Conservation (phyloP, 768 basidiomycete species). For the Neoboletus subvelutipes region DNA sequence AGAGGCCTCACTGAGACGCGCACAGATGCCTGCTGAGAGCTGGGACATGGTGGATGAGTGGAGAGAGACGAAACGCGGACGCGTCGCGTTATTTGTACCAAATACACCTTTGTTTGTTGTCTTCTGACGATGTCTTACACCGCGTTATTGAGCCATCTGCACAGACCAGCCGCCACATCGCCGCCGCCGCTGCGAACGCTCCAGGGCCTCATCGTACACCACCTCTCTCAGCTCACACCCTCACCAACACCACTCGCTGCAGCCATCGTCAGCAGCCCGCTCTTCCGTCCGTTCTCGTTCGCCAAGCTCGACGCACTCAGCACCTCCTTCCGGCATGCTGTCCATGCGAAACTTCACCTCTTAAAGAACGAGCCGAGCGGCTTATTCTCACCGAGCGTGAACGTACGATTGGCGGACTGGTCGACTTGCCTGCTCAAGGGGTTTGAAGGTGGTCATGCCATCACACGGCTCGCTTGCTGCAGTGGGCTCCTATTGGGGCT, state of each 20-base stretch:
- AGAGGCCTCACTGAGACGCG: slow-evolving; percentile 44
- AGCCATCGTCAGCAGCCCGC: slow-evolving; percentile 31
- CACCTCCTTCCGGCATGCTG: slow-evolving; percentile 32
- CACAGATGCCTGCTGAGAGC: slow-evolving; percentile 60
- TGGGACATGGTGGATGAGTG: slow-evolving; percentile 39
- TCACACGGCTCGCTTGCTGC: slow-evolving; percentile 60
- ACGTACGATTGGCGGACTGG: slow-evolving; percentile 51
- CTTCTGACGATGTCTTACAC: slow-evolving; percentile 21
- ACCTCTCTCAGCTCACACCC: slow-evolving; percentile 28
- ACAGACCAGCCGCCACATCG: slow-evolving; percentile 22
- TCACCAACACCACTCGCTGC: slow-evolving; percentile 35
- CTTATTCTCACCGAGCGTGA: slow-evolving; percentile 35
- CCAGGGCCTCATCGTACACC: slow-evolving; percentile 29
- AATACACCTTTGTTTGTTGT: slow-evolving; percentile 9
- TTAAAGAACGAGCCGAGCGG: slow-evolving; percentile 30
- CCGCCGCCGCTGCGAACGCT: slow-evolving; percentile 20
- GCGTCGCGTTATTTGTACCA: slow-evolving; percentile 19
- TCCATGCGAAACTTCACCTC: slow-evolving; percentile 27
- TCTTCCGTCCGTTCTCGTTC: slow-evolving; percentile 32
- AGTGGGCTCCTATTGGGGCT: slow-evolving; percentile 66
- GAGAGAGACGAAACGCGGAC: not conserved
- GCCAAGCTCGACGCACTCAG: slow-evolving; percentile 29
- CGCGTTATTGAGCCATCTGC: slow-evolving; percentile 25
- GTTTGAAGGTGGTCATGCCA: slow-evolving; percentile 62
- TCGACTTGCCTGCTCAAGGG: slow-evolving; percentile 51